These are phyloP conservation scores for Epichloe bromicola DNA, from an alignment of 2,329 filamentous ascomycete species.

Conservation along the genomic window DNA sequence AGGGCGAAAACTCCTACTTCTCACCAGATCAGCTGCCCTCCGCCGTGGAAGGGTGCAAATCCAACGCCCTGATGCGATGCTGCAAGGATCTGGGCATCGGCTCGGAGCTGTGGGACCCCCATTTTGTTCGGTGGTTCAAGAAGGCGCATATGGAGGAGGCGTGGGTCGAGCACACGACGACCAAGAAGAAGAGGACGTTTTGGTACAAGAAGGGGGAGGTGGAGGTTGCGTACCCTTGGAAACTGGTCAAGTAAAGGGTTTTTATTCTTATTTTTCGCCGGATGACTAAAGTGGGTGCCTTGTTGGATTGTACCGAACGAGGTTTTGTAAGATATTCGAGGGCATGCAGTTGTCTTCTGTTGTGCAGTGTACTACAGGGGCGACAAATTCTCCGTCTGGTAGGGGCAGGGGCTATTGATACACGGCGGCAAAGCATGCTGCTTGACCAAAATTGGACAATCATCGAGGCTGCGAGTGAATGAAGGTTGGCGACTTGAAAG, in stretches of 20 bases:
- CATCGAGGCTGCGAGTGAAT: no score
- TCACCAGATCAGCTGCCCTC: slow-evolving; percentile 80
- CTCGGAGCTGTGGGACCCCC: slow-evolving; percentile 85
- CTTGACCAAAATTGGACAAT: background rate
- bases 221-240: slow-evolving; percentile 50
- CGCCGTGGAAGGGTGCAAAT: slow-evolving; percentile 92
- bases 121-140: slow-evolving; percentile 76
- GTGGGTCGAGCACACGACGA: slow-evolving; percentile 79
- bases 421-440: background rate
- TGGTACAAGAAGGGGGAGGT: slow-evolving; percentile 71
- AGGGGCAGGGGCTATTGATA: background rate
- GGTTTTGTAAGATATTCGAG: background rate
- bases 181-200: slow-evolving; percentile 81
- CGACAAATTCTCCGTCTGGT: background rate
- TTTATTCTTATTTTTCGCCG: no score
- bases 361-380: background rate
- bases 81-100: slow-evolving; percentile 96
- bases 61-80: slow-evolving; percentile 93
- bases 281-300: no score
- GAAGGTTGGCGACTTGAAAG: no score
- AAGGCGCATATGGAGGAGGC: slow-evolving; percentile 60
- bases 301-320: background rate
- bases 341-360: background rate
- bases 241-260: slow-evolving; percentile 16
- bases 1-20: slow-evolving; percentile 93